These are phyloP conservation scores for Madurella mycetomatis DNA, from an alignment of 2,329 filamentous ascomycete genomes.

Conservation along the genomic window DNA sequence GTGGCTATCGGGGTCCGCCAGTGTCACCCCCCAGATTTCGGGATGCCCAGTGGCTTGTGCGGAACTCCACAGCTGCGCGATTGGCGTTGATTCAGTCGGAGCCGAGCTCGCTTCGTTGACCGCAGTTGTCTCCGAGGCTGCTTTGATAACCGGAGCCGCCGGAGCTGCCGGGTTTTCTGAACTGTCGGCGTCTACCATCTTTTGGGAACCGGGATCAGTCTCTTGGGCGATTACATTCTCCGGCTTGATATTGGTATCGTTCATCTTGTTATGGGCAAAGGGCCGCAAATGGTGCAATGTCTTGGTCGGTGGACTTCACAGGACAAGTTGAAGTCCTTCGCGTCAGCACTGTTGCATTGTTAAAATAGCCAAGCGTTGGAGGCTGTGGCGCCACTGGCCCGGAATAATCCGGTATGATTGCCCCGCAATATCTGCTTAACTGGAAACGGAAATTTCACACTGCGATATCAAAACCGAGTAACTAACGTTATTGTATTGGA, in stretches of 20 bases:
- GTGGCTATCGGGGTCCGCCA: conserved; percentile 50
- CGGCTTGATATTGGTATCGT: neutral
- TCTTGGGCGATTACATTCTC: neutral
- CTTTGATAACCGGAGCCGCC: neutral
- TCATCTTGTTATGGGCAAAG: neutral
- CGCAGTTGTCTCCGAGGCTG: neutral
- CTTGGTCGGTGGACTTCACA: no score
- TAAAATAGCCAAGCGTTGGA: no score
- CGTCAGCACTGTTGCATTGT: no score
- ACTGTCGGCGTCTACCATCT: conserved; percentile 1
- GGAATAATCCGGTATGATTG: no score
- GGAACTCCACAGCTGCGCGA: conserved; percentile 27
- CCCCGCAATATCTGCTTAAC: no score
- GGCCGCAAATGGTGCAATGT: no score
- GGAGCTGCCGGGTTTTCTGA: neutral
- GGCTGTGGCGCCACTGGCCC: no score
- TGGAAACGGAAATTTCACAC: no score
- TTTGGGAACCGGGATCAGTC: no score
- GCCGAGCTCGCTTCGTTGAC: neutral
- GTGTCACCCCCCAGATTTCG: conserved; percentile 84
- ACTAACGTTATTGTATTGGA: no score
- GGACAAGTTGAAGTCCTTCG: no score
- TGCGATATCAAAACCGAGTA: no score
- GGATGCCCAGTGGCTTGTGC: conserved; percentile 44
- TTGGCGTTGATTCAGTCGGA: conserved; percentile 10